Percentiles rank a stretch among this genome's conserved stretches.
Conservation (phyloP, 805 yeast species). For the Candida lessepsii region DNA sequence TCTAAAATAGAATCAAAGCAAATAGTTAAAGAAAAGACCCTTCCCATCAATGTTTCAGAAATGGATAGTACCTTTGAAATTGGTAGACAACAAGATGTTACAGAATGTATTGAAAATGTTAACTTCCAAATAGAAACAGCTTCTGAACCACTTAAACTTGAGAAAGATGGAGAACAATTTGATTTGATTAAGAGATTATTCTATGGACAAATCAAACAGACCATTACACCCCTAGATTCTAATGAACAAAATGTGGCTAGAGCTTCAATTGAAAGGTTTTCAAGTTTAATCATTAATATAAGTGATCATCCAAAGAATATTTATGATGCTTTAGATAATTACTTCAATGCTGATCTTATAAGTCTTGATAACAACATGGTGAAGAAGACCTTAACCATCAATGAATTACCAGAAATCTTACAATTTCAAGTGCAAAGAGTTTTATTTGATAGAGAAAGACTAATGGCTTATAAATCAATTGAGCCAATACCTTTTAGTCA, state of each 20-base stretch:
- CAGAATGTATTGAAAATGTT: slow-evolving; percentile 95
- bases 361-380: slow-evolving; percentile 71
- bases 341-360: slow-evolving; percentile 72
- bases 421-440: slow-evolving; percentile 96
- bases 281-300: slow-evolving; percentile 79
- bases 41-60: slow-evolving; percentile 55
- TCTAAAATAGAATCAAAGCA: slow-evolving; percentile 1
- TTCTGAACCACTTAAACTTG: slow-evolving; percentile 61
- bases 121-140: slow-evolving; percentile 89
- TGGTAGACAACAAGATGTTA: slow-evolving; percentile 95
- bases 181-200: slow-evolving; percentile 80
- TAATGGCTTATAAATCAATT: slow-evolving; percentile 76
- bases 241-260: slow-evolving; percentile 26
- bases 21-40: slow-evolving; percentile 17
- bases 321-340: slow-evolving; percentile 86
- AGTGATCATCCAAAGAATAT: slow-evolving; percentile 86
- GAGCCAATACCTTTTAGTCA: slow-evolving; percentile 82
- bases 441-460: slow-evolving; percentile 72
- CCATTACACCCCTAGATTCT: slow-evolving; percentile 51
- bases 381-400: slow-evolving; percentile 68
- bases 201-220: slow-evolving; percentile 83
- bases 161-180: slow-evolving; percentile 70
- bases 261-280: slow-evolving; percentile 63
- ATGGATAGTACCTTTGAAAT: slow-evolving; percentile 72
- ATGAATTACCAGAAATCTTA: slow-evolving; percentile 71